These are phyloP conservation scores for Teratosphaeria viscida DNA, from an alignment of 2,329 filamentous ascomycete genomes.

Conservation along the genomic window DNA sequence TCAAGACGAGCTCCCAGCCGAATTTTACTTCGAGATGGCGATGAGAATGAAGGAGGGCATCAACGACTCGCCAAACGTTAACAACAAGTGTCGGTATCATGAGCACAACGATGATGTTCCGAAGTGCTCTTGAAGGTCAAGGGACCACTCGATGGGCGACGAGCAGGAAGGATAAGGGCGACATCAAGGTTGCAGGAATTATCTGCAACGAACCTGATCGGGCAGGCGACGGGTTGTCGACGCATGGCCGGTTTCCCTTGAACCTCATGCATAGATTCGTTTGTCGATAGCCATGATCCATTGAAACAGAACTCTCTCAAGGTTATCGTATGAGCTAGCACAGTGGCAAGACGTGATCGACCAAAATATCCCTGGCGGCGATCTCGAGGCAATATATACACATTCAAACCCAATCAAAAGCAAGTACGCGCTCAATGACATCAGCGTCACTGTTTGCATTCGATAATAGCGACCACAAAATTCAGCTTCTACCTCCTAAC, in stretches of 20 bases:
- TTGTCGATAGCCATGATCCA: no score
- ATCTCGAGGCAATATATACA: neutral
- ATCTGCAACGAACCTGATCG: no score
- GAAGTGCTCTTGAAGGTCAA: neutral
- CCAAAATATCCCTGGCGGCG: no score
- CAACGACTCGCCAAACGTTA: neutral
- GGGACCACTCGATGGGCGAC: neutral
- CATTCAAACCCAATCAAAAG: neutral
- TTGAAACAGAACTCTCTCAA: no score
- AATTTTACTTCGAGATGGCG: neutral
- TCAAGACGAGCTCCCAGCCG: neutral
- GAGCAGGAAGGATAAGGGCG: no score
- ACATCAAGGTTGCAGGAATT: no score
- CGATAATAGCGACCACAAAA: neutral
- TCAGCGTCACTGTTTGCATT: neutral
- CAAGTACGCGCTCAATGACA: neutral
- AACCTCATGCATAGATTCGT: no score
- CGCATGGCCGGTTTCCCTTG: no score
- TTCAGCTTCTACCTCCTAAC: neutral
- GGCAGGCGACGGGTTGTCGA: no score
- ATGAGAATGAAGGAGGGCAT: neutral
- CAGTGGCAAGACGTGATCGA: no score
- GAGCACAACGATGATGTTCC: conserved; percentile 2
- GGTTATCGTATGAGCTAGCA: no score
- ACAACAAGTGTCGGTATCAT: neutral